A percentile compares a stretch with the other conserved stretches of the same genome.
Conservation (phyloP, 139 green algal species). For the Closterium sp. region DNA sequence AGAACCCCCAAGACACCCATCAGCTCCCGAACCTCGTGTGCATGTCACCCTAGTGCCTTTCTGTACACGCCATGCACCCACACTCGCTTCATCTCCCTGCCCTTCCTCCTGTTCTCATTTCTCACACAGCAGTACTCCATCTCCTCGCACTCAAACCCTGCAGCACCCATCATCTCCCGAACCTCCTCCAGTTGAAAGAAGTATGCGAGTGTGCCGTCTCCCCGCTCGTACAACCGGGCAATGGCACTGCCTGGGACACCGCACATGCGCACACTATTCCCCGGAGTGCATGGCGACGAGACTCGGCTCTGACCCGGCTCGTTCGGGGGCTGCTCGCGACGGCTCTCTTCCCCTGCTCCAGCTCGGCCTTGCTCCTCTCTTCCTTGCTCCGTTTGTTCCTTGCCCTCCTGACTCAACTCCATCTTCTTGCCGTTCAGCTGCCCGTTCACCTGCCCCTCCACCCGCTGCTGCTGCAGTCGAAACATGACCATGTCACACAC, state of each 20-base stretch:
- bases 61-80: background rate
- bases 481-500: too few species aligned
- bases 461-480: background rate
- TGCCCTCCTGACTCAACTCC: too few species aligned
- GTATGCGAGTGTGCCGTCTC: constrained; percentile 33
- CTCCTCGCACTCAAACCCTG: background rate
- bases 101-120: background rate
- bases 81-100: background rate
- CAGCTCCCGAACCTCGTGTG: background rate
- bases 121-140: background rate
- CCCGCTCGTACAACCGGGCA: background rate
- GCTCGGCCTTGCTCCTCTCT: background rate
- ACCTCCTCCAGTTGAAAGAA: constrained; percentile 31
- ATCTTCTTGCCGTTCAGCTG: background rate
- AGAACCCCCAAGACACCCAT: background rate
- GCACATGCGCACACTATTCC: too few species aligned
- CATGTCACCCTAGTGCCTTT: too few species aligned
- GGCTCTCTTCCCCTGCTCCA: background rate
- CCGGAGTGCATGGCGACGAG: too few species aligned
- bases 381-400: background rate
- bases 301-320: background rate
- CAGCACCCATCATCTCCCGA: background rate
- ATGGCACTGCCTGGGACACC: background rate
- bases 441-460: background rate
- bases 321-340: background rate